Base-by-base conservation (phyloP, 176 grass and related monocot species). In the Aegilops sharonensis region DNA sequence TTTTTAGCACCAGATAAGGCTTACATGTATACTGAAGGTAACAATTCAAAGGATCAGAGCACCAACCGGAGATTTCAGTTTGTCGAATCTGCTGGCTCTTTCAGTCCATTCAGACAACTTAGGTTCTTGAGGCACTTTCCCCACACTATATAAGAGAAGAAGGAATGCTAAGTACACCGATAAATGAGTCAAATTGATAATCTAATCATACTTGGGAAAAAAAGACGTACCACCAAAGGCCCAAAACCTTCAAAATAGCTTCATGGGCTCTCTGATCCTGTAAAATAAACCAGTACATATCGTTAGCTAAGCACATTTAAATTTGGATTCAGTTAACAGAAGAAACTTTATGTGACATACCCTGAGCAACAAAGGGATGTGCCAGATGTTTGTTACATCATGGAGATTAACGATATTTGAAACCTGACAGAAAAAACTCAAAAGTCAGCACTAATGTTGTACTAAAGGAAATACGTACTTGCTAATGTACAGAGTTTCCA, bases 381-480 rank as follows among this genome's bases (percentile, higher is more conserved):
- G 97, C 94, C 97, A 99, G 71, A 99, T 99, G 81, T 99, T 99
- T 15, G 94, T 81, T 83, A 99, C 97, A 89, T 99, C 97, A 79
- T 97, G 84, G 29, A 99, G 94, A 66, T 83, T 94, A 79, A 99
- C 67, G 71, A 99, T 99, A 77, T 94, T 97, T 43, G 88, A 47
- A 8, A 87, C 88, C 97, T 98, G 87, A 17, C 71, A 86, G 62
- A 81, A 81, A 37, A 81, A 89, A 72, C 52, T 43, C 75, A 75
- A 82, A 82, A 68, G 63, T 81, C 30, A 88, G 70, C 10, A 77
- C 56, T 75, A 31, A 11, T 47, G 50, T 82, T 78, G 61, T 17
- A 32, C 31, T 40, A 52, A 48, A 48, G 47, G 47, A 50, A 15
- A 43, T 3, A 43, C 3, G 2, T 50, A 17, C 14, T 50, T 50